Percentiles rank a stretch among this genome's conserved stretches.
Conservation (phyloP, 768 basidiomycete genomes). For the Xerocomellus amylosporus region DNA sequence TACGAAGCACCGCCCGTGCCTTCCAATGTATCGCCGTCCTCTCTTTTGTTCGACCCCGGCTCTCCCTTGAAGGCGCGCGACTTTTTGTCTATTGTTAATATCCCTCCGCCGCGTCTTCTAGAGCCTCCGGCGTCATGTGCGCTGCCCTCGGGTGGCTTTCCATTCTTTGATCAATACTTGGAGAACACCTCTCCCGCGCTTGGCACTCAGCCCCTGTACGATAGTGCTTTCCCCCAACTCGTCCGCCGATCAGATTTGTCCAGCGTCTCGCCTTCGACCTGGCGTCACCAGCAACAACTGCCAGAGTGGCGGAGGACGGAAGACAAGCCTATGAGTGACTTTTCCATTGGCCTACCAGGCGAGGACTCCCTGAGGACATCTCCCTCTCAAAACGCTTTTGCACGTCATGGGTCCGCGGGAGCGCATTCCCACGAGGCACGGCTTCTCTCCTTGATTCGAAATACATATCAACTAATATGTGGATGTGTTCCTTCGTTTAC, state of each 20-base stretch:
- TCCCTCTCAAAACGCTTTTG: conserved; percentile 24
- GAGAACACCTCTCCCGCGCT: conserved; percentile 42
- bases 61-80: conserved; percentile 34
- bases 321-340: conserved; percentile 27
- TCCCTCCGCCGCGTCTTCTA: conserved; percentile 26
- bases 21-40: conserved; percentile 33
- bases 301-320: conserved; percentile 46
- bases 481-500: conserved; percentile 7
- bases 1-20: conserved; percentile 42
- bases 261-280: conserved; percentile 10
- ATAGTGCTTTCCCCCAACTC: conserved; percentile 30
- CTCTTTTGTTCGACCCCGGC: conserved; percentile 46
- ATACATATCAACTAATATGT: conserved; percentile 15
- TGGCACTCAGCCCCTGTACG: conserved; percentile 35
- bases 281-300: conserved; percentile 31
- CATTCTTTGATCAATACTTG: conserved; percentile 54
- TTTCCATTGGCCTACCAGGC: conserved; percentile 20
- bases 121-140: conserved; percentile 14
- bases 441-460: conserved; percentile 1
- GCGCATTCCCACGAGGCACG: conserved; percentile 53
- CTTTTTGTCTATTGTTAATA: conserved; percentile 26
- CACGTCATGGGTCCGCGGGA: conserved; percentile 27
- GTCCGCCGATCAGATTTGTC: conserved; percentile 19
- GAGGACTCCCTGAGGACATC: conserved; percentile 33
- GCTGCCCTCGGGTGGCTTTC: conserved; percentile 30